Percentiles rank a stretch among this genome's conserved stretches.
phyloP scores from a whole-genome alignment of 2,329 filamentous ascomycete species.

The Aspergillus brunneoviolaceus region DNA sequence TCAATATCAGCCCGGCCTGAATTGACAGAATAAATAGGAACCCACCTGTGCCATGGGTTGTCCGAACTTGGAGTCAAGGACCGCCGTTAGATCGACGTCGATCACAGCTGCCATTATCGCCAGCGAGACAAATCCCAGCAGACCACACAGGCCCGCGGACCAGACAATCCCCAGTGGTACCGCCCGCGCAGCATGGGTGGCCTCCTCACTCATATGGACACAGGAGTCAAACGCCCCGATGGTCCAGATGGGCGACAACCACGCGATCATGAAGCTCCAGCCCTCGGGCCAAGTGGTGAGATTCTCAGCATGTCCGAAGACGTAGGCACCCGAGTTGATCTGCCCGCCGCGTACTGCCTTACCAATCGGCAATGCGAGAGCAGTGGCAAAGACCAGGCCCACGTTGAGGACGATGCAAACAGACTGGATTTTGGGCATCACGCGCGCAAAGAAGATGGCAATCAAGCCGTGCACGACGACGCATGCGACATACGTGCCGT shows the following conservation, averaged over 20 bases:
- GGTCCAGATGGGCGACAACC: slow-evolving; percentile 63
- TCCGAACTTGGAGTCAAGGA: slow-evolving; percentile 53
- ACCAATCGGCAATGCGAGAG: slow-evolving; percentile 56
- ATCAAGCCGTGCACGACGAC: slow-evolving; percentile 56
- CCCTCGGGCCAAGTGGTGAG: slow-evolving; percentile 58
- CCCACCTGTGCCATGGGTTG: slow-evolving; percentile 56
- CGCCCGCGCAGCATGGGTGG: slow-evolving; percentile 58
- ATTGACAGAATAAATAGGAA: not conserved
- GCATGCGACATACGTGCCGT: slow-evolving; percentile 56
- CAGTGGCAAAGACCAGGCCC: slow-evolving; percentile 54
- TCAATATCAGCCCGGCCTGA: not conserved
- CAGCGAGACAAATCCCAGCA: slow-evolving; percentile 58
- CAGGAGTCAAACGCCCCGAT: slow-evolving; percentile 55
- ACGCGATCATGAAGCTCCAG: slow-evolving; percentile 61
- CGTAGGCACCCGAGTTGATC: slow-evolving; percentile 46
- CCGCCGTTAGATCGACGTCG: slow-evolving; percentile 50
- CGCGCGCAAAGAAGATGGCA: slow-evolving; percentile 53
- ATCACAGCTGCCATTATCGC: slow-evolving; percentile 61
- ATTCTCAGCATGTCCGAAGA: slow-evolving; percentile 59
- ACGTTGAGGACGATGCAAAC: slow-evolving; percentile 57
- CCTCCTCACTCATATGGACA: slow-evolving; percentile 62
- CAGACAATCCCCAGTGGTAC: slow-evolving; percentile 61
- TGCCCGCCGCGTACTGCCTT: slow-evolving; percentile 29
- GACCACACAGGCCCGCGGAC: slow-evolving; percentile 49
- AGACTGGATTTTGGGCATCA: slow-evolving; percentile 61